These are phyloP conservation scores for Fistulifera solaris DNA, from an alignment of 108 stramenopile species.

Conservation along the genomic window DNA sequence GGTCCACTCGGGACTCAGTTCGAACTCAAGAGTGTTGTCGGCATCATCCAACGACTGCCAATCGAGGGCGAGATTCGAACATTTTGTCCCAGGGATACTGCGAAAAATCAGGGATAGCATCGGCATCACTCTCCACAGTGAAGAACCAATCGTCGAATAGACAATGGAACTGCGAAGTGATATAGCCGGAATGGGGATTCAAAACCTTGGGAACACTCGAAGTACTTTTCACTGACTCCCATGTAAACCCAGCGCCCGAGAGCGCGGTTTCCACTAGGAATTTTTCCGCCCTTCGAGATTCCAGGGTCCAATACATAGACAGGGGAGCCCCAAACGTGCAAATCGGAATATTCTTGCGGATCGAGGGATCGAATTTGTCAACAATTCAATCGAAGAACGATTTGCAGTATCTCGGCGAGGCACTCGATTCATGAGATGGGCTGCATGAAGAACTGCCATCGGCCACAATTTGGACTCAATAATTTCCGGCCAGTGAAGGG, in stretches of 20 bases:
- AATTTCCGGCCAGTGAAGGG: constrained; percentile 27
- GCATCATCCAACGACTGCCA: background rate
- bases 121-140: constrained; percentile 1
- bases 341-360: background rate
- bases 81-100: constrained; percentile 7
- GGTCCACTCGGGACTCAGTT: no score
- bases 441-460: constrained; percentile 31
- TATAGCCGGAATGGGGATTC: constrained; percentile 13
- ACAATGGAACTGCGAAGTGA: constrained; percentile 23
- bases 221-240: constrained; percentile 12
- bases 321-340: constrained; percentile 33
- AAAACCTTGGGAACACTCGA: constrained; percentile 20
- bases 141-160: constrained; percentile 22
- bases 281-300: constrained; percentile 20
- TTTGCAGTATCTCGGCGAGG: background rate
- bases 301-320: constrained; percentile 17
- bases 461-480: constrained; percentile 31
- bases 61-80: constrained; percentile 9
- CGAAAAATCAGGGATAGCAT: constrained; percentile 3
- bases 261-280: constrained; percentile 23
- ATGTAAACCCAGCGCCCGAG: constrained; percentile 20
- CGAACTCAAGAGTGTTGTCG: no score
- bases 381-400: constrained; percentile 11
- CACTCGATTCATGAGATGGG: constrained; percentile 23
- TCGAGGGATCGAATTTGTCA: constrained; percentile 4